phyloP scores from a whole-genome alignment of 164 flowering plant species.

The Stephania japonica region DNA sequence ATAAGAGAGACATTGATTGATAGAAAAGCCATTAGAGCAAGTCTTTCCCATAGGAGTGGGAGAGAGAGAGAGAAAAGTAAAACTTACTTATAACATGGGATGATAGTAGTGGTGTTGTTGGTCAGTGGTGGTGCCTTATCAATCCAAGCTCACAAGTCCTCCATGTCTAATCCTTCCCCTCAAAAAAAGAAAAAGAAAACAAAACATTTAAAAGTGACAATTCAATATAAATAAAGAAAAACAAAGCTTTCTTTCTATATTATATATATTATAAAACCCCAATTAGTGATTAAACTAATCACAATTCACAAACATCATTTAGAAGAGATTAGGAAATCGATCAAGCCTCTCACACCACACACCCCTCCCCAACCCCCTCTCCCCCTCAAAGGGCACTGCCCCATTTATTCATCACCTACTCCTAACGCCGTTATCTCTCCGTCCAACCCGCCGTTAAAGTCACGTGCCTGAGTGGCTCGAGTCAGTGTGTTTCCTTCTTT shows the following conservation, averaged over 20 bases:
- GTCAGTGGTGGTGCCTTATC: neutral
- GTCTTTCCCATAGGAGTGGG: slow-evolving; percentile 1
- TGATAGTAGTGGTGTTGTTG: neutral
- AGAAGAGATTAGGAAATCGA: neutral
- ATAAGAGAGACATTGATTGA: neutral
- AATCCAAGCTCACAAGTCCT: neutral
- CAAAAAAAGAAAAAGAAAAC: neutral
- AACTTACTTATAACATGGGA: neutral
- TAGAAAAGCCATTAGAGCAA: slow-evolving; percentile 3
- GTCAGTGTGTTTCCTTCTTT: neutral
- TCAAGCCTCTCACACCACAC: neutral
- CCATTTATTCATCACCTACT: neutral
- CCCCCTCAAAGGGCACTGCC: slow-evolving; percentile 1
- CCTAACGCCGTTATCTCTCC: slow-evolving; percentile 8
- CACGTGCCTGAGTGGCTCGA: slow-evolving; percentile 9
- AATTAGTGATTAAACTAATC: neutral
- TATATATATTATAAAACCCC: neutral
- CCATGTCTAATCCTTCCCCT: neutral
- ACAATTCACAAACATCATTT: neutral
- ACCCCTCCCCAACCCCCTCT: no score
- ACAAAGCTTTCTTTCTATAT: neutral
- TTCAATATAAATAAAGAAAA: neutral
- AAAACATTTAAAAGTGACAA: neutral
- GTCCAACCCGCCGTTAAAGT: slow-evolving; percentile 1
- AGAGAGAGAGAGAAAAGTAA: neutral